Conservation (phyloP, 306 rosid genomes). For the Cercis canadensis region DNA sequence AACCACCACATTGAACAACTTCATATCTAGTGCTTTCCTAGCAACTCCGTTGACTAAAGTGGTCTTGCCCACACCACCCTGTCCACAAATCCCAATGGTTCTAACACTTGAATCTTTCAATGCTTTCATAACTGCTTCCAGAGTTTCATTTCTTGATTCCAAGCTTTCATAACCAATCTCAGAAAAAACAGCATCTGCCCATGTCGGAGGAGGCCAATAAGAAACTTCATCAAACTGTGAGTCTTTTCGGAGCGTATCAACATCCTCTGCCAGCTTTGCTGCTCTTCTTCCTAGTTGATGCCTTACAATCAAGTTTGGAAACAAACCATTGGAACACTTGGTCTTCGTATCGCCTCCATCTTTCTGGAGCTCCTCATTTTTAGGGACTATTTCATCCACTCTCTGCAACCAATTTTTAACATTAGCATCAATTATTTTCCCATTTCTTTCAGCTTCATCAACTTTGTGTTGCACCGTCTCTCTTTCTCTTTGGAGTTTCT, state of each 20-base stretch:
- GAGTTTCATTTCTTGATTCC: not conserved
- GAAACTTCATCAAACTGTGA: not conserved
- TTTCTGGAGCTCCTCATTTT: too few relatives aligned
- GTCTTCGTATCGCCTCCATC: too few relatives aligned
- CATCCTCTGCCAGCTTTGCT: not conserved
- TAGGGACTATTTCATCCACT: too few relatives aligned
- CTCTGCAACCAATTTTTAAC: too few relatives aligned
- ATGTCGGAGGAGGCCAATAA: not conserved
- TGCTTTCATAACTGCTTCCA: not conserved
- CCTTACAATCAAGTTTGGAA: conserved; percentile 13
- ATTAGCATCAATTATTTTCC: too few relatives aligned
- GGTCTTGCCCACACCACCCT: conserved; percentile 18
- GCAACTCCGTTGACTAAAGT: not conserved
- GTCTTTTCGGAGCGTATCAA: not conserved
- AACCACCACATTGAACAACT: conserved; percentile 1
- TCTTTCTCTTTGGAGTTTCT: too few relatives aligned
- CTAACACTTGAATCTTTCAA: not conserved
- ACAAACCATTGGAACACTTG: too few relatives aligned
- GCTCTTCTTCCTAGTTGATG: not conserved
- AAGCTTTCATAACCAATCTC: not conserved
- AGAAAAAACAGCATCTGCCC: not conserved
- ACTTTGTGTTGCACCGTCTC: too few relatives aligned
- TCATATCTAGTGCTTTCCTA: not conserved
- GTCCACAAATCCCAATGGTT: not conserved
- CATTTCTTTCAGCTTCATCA: too few relatives aligned